Evolutionary conservation across 257 asterid genomes (phyloP), one percentile per base, ranked within the genome.

Genomic region (Mitragyna speciosa): DNA sequence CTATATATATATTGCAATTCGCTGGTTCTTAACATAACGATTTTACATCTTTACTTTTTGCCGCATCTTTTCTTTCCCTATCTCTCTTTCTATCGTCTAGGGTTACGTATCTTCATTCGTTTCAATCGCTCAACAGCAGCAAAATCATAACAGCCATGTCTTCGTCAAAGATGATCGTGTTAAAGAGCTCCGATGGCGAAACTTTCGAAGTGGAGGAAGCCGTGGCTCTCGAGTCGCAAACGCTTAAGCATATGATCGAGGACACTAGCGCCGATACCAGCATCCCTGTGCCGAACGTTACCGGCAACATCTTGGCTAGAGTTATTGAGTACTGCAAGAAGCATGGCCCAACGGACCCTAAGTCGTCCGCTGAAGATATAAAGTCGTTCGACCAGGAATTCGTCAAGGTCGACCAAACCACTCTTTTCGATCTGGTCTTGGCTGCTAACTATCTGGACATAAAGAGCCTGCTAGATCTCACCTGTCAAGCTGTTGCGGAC

Each of bases 401-500:
- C 73, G 88, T 89, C 72, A 85, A 89, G 78, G 93, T 89, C 26
- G 92, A 92, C 65, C 87, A 86, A 85, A 82, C 41, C 24, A 88
- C 88, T 10, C 91, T 88, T 67, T 91, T 91, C 45, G 92, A 88
- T 58, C 87, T 91, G 30, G 85, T 92, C 15, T 26, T 86, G 94
- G 97, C 96, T 80, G 97, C 97, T 16, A 89, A 93, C 81, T 93
- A 89, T 75, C 70, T 93, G 31, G 81, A 91, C 86, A 90, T 93
- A 80, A 89, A 85, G 89, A 84, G 90, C 76, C 77, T 93, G 79
- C 91, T 93, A 2, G 93, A 91, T 75, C 88, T 91, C 7, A 89
- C 92, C 0, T 88, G 93, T 66, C 92, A 93, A 80, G 80, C 93
- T 12, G 95, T 90, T 2, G 95, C 96, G 0, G 89, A 89, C 76